These are phyloP conservation scores for Epichloe gansuensis DNA, from an alignment of 2,329 filamentous ascomycete genomes.

Conservation along the genomic window DNA sequence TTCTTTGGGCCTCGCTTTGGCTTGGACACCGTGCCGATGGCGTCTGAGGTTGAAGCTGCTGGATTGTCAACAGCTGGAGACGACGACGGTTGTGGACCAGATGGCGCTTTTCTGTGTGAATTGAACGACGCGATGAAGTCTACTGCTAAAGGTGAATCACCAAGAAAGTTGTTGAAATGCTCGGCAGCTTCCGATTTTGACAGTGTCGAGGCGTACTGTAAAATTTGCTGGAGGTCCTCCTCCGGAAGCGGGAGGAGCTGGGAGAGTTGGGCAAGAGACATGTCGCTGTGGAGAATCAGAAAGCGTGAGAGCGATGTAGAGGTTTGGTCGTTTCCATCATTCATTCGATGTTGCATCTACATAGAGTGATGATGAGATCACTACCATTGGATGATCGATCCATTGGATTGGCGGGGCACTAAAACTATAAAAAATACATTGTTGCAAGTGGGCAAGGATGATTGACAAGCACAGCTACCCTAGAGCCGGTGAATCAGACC, in stretches of 20 bases:
- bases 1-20: slow-evolving; percentile 34
- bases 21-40: slow-evolving; percentile 35
- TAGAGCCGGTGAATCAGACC: slow-evolving; percentile 1
- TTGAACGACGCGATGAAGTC: slow-evolving; percentile 80
- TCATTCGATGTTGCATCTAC: not conserved
- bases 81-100: slow-evolving; percentile 1
- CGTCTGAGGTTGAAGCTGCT: slow-evolving; percentile 9
- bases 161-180: slow-evolving; percentile 79
- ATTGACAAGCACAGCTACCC: not conserved
- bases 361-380: not conserved
- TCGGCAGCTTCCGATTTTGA: slow-evolving; percentile 67
- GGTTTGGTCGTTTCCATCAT: not conserved
- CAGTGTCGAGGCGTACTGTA: slow-evolving; percentile 69
- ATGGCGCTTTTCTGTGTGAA: slow-evolving; percentile 39
- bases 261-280: slow-evolving; percentile 57
- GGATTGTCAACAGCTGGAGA: slow-evolving; percentile 5
- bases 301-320: not conserved
- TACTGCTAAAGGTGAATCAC: slow-evolving; percentile 65
- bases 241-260: slow-evolving; percentile 76
- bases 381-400: not conserved
- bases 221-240: slow-evolving; percentile 69
- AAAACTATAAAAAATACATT: not conserved
- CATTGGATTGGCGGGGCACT: not conserved
- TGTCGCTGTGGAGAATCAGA: slow-evolving; percentile 13
- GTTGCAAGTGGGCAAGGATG: not conserved